Percentiles rank a stretch among this genome's conserved stretches.
These are phyloP conservation scores for Trypanosoma caninum DNA, from an alignment of 208 protist species.

Conservation along the genomic window DNA sequence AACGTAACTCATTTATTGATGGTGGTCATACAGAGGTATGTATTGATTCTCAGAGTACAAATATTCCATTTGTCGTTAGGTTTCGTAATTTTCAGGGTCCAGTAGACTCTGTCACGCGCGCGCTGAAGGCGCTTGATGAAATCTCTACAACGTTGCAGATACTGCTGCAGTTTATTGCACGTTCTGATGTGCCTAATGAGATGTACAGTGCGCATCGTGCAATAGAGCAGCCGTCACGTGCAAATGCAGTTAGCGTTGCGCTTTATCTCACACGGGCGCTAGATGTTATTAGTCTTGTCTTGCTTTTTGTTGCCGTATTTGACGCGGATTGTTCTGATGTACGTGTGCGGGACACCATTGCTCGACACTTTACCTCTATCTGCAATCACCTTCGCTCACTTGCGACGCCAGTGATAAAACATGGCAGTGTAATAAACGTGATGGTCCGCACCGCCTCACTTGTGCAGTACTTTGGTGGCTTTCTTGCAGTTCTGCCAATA, in stretches of 20 bases:
- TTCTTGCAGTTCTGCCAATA: slow-evolving; percentile 55
- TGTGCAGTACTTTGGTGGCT: slow-evolving; percentile 75
- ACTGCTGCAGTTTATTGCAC: slow-evolving; percentile 50
- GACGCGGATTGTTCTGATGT: neutral
- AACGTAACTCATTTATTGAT: too few species aligned
- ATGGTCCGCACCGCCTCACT: slow-evolving; percentile 83
- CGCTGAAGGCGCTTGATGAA: slow-evolving; percentile 7
- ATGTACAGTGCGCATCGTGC: slow-evolving; percentile 71
- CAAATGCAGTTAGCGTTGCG: slow-evolving; percentile 61
- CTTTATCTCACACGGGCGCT: slow-evolving; percentile 60
- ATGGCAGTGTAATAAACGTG: slow-evolving; percentile 64
- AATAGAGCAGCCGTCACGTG: slow-evolving; percentile 54
- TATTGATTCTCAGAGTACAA: too few species aligned
- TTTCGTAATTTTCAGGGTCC: neutral
- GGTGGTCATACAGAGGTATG: neutral
- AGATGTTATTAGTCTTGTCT: slow-evolving; percentile 28
- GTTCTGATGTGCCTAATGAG: slow-evolving; percentile 80
- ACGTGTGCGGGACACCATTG: slow-evolving; percentile 9
- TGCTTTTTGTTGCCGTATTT: slow-evolving; percentile 18
- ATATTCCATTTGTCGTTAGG: slow-evolving; percentile 17
- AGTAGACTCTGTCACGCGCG: slow-evolving; percentile 6
- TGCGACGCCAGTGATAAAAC: slow-evolving; percentile 50
- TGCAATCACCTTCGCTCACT: slow-evolving; percentile 52
- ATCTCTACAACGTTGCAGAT: neutral
- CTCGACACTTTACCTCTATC: slow-evolving; percentile 36